Base-by-base conservation (phyloP, 2,329 filamentous ascomycete species). In the Apiospora pterosperma region DNA sequence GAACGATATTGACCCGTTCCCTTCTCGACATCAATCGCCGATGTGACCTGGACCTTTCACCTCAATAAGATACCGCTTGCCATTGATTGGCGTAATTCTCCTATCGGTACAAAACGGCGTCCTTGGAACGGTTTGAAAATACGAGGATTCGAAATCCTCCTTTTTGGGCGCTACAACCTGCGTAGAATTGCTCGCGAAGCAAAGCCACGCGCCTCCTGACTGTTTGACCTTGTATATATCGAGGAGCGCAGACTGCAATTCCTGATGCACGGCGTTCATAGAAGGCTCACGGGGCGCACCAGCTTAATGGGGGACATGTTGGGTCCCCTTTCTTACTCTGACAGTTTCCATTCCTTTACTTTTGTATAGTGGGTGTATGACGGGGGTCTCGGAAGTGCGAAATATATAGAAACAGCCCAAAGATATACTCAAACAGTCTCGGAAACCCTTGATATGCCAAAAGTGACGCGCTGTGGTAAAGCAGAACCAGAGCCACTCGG, bases 51-150 rank as follows among this genome's bases (percentile, higher is more conserved):
- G 28, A 34, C 38, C 31, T 62, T 34, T 48, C 23, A 39, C 39
- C 39, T 44, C 60, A 28, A 28, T 21, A 48, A 39, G 28, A 62
- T 31, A 48, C 60, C 60, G 60, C 36, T 62, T 42, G 60, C 60
- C 60, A 62, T 62, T 62, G 60, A 62, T 41, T 62, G 39, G 60
- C 60, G 48, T 62, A 62, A 62, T 62, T 36, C n/a, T 25, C 39
- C 28, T 23, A 62, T 5, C 39, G 25, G 36, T 42, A 42, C 38
- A 36, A 42, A 36, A 42, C 38, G 25, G 36, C 28, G 60, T 39
- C 39, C 28, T 62, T 62, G 23, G 28, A 44, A 48, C 28, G 60
- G 31, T 36, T 25, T 42, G 38, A 62, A 42, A 34, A 2, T 62
- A 44, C 38, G 16, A 48, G 60, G 41, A 62, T 62, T 62, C 25